A percentile compares a stretch with the other conserved stretches of the same genome.
Conservation (phyloP, 345 rosid genomes). For the Eutrema yunnanense region DNA sequence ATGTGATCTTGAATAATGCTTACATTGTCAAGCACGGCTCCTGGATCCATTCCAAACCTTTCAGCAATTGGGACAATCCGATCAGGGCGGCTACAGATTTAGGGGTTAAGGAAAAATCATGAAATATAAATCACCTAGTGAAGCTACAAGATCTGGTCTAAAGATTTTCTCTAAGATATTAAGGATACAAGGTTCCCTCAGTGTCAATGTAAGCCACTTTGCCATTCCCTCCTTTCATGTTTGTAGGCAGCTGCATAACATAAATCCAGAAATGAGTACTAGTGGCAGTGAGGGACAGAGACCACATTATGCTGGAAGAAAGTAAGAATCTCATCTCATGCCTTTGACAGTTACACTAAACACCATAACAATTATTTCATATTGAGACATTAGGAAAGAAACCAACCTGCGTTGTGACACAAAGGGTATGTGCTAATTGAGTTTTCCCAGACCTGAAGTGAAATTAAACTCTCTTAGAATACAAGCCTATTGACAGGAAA, state of each 20-base stretch:
- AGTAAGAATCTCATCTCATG: not conserved
- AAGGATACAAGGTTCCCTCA: conserved; percentile 88
- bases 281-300: not conserved
- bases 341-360: not conserved
- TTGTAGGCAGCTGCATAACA: conserved; percentile 65
- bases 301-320: not conserved
- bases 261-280: not conserved
- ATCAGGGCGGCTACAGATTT: conserved; percentile 69
- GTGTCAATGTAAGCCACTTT: conserved; percentile 91
- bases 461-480: not conserved
- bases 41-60: conserved; percentile 97
- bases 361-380: not conserved
- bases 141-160: conserved; percentile 2
- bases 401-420: conserved; percentile 82
- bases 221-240: conserved; percentile 87
- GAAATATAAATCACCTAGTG: not conserved
- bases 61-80: conserved; percentile 84
- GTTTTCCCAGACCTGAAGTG: conserved; percentile 81
- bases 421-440: conserved; percentile 79
- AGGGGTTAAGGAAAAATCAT: conserved; percentile 32
- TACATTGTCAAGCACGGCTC: conserved; percentile 95
- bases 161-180: not conserved
- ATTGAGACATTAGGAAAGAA: conserved; percentile 1
- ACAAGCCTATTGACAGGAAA: not conserved
- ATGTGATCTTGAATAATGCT: conserved; percentile 7